These are phyloP conservation scores for Penicillium pancosmium DNA, from an alignment of 495 filamentous ascomycete genomes.

Conservation along the genomic window DNA sequence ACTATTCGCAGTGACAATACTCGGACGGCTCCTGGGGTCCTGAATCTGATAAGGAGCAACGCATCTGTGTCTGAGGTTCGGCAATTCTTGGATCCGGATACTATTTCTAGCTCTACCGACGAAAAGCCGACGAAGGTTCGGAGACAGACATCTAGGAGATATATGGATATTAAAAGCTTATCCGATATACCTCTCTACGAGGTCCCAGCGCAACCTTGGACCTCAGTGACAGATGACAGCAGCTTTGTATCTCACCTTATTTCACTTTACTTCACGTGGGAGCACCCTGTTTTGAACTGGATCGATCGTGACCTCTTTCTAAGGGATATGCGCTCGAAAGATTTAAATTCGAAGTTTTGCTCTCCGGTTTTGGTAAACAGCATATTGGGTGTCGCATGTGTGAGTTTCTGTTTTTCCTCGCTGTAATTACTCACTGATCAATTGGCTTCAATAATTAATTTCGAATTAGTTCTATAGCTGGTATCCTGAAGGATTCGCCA, in stretches of 20 bases:
- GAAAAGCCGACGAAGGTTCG: background rate
- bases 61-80: slow-evolving; percentile 23
- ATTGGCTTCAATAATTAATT: no score
- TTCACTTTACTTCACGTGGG: slow-evolving; percentile 46
- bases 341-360: slow-evolving; percentile 34
- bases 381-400: slow-evolving; percentile 42
- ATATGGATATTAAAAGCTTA: slow-evolving; percentile 26
- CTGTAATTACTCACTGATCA: no score
- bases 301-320: slow-evolving; percentile 44
- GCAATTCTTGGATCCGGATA: background rate
- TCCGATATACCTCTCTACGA: slow-evolving; percentile 26
- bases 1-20: slow-evolving; percentile 21
- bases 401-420: slow-evolving; percentile 20
- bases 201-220: slow-evolving; percentile 46
- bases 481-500: slow-evolving; percentile 22
- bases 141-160: background rate
- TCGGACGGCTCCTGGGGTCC: slow-evolving; percentile 12
- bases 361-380: slow-evolving; percentile 48
- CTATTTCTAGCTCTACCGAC: background rate
- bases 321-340: slow-evolving; percentile 32
- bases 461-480: slow-evolving; percentile 19
- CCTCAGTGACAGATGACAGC: slow-evolving; percentile 38
- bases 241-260: slow-evolving; percentile 47
- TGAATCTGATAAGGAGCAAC: slow-evolving; percentile 27
- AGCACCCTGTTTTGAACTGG: slow-evolving; percentile 35